These are phyloP conservation scores for Colletotrichum simmondsii DNA, from an alignment of 2,329 filamentous ascomycete species.

Conservation along the genomic window DNA sequence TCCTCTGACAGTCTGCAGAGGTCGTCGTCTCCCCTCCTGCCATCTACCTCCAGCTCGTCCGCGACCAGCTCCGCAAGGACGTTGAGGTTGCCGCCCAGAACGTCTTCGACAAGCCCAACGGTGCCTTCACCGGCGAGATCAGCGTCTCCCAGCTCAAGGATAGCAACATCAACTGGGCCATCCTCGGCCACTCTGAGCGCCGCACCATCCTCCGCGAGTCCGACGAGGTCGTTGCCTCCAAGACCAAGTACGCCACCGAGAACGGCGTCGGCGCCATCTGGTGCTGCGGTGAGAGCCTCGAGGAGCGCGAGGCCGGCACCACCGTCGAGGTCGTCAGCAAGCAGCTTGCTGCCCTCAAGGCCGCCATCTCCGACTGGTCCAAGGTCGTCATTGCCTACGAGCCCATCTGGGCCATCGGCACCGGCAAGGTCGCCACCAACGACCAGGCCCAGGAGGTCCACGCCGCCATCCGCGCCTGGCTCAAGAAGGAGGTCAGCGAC, in stretches of 20 bases:
- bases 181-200: constrained; percentile 95
- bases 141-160: constrained; percentile 92
- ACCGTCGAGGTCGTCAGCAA: constrained; percentile 87
- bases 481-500: constrained; percentile 80
- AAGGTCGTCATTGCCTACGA: constrained; percentile 98
- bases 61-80: constrained; percentile 78
- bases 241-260: constrained; percentile 93
- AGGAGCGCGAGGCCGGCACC: constrained; percentile 87
- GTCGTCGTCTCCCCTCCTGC: constrained; percentile 93
- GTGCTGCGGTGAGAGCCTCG: constrained; percentile 95
- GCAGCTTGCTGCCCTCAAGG: constrained; percentile 86
- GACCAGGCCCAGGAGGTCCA: constrained; percentile 95
- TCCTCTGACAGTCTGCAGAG: constrained; percentile 65
- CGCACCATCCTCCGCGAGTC: constrained; percentile 89
- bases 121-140: constrained; percentile 97
- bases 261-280: constrained; percentile 91
- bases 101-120: constrained; percentile 96
- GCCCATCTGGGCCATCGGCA: constrained; percentile 97
- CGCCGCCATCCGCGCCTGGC: constrained; percentile 90
- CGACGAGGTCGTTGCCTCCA: constrained; percentile 86
- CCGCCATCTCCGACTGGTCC: constrained; percentile 84
- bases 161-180: constrained; percentile 86
- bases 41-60: constrained; percentile 89
- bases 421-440: constrained; percentile 90
- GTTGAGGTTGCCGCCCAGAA: constrained; percentile 95